These are phyloP conservation scores for Stachybotrys echinatus DNA, from an alignment of 2,329 filamentous ascomycete genomes.

Conservation along the genomic window DNA sequence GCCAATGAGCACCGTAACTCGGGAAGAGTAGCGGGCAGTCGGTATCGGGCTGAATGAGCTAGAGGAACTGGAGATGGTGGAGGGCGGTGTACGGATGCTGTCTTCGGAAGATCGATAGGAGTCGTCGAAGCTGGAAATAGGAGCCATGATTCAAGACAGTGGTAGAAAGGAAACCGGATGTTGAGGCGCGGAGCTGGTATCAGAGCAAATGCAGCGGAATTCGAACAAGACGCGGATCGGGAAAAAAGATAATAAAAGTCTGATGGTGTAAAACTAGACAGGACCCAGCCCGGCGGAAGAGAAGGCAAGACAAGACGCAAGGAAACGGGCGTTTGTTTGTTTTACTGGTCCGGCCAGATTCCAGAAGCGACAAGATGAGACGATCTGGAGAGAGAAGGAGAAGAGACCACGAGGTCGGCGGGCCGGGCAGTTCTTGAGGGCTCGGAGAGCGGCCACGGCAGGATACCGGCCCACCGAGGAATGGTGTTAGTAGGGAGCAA, in stretches of 20 bases:
- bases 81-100: not conserved
- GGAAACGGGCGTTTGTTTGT: not conserved
- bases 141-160: constrained; percentile 13
- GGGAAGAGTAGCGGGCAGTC: not conserved
- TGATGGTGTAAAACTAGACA: not conserved
- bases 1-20: constrained; percentile 35
- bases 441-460: not conserved
- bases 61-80: constrained; percentile 8
- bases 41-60: too few species aligned
- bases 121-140: constrained; percentile 15
- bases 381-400: not conserved
- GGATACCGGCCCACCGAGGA: not conserved
- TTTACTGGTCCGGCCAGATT: not conserved
- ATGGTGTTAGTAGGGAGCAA: not conserved
- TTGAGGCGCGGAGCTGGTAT: not conserved
- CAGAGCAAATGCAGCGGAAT: not conserved
- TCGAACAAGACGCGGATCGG: not conserved
- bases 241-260: constrained; percentile 1
- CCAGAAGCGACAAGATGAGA: not conserved
- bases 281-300: not conserved
- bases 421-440: not conserved
- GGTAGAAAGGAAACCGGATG: not conserved
- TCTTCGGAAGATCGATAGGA: constrained; percentile 11
- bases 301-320: not conserved
- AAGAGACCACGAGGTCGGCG: not conserved